These are phyloP conservation scores for Leccinellum luteum DNA, from an alignment of 768 basidiomycete genomes.

Conservation along the genomic window DNA sequence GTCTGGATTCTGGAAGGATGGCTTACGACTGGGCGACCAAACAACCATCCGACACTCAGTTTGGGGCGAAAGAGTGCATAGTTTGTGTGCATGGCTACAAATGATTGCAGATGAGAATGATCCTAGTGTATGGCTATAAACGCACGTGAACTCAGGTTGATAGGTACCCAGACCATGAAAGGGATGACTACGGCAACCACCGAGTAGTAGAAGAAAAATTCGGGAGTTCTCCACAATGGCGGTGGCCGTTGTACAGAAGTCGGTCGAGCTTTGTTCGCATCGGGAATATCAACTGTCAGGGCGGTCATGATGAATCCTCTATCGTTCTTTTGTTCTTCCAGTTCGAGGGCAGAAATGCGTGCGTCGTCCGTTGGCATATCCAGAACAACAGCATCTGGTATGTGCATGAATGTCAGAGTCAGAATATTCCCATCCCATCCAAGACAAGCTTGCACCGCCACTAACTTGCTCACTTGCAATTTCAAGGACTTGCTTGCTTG, in stretches of 20 bases:
- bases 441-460: slow-evolving; percentile 26
- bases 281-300: slow-evolving; percentile 59
- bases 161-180: slow-evolving; percentile 73
- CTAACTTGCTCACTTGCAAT: slow-evolving; percentile 2
- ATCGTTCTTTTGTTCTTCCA: slow-evolving; percentile 9
- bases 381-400: slow-evolving; percentile 29
- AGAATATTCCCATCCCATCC: too few species aligned
- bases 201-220: slow-evolving; percentile 76
- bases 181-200: slow-evolving; percentile 62
- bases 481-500: slow-evolving; percentile 4
- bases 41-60: slow-evolving; percentile 78
- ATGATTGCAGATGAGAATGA: slow-evolving; percentile 1
- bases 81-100: slow-evolving; percentile 70
- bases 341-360: slow-evolving; percentile 13
- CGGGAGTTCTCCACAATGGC: slow-evolving; percentile 73
- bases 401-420: slow-evolving; percentile 6
- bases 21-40: slow-evolving; percentile 75
- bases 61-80: slow-evolving; percentile 55
- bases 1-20: neutral
- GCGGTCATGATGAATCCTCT: slow-evolving; percentile 34
- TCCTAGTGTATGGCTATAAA: slow-evolving; percentile 14
- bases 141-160: slow-evolving; percentile 73
- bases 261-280: slow-evolving; percentile 33
- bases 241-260: slow-evolving; percentile 31
- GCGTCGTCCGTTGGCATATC: slow-evolving; percentile 35